Evolutionary conservation across 2,329 filamentous ascomycete species (phyloP).

Genomic region (Atkinsonella texensis): DNA sequence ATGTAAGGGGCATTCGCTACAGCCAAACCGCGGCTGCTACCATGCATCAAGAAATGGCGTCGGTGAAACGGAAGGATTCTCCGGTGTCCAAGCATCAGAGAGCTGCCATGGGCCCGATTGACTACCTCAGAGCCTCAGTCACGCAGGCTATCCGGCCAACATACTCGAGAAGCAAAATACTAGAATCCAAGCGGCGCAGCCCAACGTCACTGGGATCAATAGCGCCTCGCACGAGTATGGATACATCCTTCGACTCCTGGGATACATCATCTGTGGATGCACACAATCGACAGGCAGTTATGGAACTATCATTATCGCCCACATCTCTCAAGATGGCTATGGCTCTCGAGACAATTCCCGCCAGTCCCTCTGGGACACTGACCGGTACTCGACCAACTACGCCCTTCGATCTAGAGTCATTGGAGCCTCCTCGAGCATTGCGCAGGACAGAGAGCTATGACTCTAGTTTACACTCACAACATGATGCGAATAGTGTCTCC

Average conservation of each 20-base stretch:
- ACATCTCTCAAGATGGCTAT: constrained; percentile 40
- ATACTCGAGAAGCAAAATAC: constrained; percentile 42
- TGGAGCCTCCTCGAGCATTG: constrained; percentile 34
- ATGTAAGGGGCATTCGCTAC: constrained; percentile 43
- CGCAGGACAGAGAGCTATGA: constrained; percentile 41
- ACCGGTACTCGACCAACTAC: constrained; percentile 48
- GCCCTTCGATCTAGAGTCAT: constrained; percentile 33
- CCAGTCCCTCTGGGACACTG: constrained; percentile 50
- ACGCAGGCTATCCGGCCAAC: constrained; percentile 40
- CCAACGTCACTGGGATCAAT: constrained; percentile 37
- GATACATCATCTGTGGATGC: constrained; percentile 57
- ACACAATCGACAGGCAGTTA: constrained; percentile 45
- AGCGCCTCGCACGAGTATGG: constrained; percentile 24
- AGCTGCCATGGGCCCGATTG: constrained; percentile 14
- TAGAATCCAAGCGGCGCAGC: constrained; percentile 32
- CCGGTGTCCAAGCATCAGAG: constrained; percentile 28
- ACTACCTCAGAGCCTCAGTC: constrained; percentile 25
- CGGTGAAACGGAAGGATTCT: constrained; percentile 27
- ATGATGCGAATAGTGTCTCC: constrained; percentile 15
- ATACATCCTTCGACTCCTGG: constrained; percentile 65
- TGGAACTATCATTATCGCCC: constrained; percentile 33
- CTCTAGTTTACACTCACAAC: constrained; percentile 22
- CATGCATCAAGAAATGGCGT: constrained; percentile 20
- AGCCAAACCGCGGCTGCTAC: constrained; percentile 28
- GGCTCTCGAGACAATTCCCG: constrained; percentile 52